Evolutionary conservation across 1,284 basidiomycete species (phyloP).

Genomic region (Flammula alnicola): DNA sequence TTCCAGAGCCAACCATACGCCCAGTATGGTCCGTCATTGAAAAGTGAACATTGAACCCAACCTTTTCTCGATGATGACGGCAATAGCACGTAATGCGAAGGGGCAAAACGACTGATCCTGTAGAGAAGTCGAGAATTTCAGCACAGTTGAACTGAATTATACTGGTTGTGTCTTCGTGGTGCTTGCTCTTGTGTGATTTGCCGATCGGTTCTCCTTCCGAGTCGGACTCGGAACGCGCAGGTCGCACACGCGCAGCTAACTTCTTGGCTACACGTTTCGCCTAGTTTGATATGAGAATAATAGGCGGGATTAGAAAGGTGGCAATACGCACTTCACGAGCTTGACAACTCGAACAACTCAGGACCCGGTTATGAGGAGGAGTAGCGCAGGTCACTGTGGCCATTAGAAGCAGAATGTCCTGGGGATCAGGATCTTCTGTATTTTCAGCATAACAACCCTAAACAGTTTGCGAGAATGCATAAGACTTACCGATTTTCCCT

Average conservation of each 20-base stretch:
- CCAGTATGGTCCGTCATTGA: constrained; percentile 85
- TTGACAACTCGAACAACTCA: constrained; percentile 85
- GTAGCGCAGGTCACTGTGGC: constrained; percentile 76
- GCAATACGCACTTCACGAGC: constrained; percentile 70
- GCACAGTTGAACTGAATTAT: constrained; percentile 97
- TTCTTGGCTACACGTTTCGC: constrained; percentile 89
- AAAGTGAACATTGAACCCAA: constrained; percentile 94
- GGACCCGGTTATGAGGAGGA: constrained; percentile 77
- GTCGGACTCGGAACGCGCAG: constrained; percentile 79
- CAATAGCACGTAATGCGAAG: constrained; percentile 99
- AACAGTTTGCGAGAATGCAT: constrained; percentile 10
- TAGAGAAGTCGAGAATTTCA: constrained; percentile 88
- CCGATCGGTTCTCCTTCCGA: constrained; percentile 55
- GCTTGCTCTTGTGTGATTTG: constrained; percentile 45
- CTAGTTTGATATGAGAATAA: constrained; percentile 40
- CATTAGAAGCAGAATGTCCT: constrained; percentile 74
- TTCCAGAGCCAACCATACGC: constrained; percentile 82
- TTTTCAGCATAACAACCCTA: constrained; percentile 25
- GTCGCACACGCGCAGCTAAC: constrained; percentile 77
- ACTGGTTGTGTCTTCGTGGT: constrained; percentile 76
- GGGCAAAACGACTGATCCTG: constrained; percentile 88
- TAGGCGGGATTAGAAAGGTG: constrained; percentile 13
- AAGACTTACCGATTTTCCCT: constrained; percentile 73
- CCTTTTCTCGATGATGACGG: constrained; percentile 97
- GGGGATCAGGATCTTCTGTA: constrained; percentile 65